Percentiles rank a stretch among this genome's conserved stretches.
Conservation (phyloP, 208 protist species). For the Leishmania arabica region DNA sequence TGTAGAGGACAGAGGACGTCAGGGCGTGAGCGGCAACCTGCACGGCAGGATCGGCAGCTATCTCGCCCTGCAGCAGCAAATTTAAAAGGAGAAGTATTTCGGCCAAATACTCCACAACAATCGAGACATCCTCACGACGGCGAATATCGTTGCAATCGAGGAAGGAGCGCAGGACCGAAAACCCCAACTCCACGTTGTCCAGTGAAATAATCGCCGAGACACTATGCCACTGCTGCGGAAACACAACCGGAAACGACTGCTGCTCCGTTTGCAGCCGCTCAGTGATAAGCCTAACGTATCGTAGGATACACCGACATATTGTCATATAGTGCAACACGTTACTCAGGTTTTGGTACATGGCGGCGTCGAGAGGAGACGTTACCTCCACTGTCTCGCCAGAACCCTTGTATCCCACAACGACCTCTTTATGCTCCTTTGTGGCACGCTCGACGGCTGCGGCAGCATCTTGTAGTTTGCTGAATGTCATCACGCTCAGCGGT, state of each 20-base stretch:
- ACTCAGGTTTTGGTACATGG: slow-evolving; percentile 50
- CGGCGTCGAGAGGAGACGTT: slow-evolving; percentile 53
- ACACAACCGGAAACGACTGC: slow-evolving; percentile 37
- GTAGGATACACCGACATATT: slow-evolving; percentile 64
- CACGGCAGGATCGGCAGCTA: slow-evolving; percentile 62
- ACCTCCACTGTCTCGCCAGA: slow-evolving; percentile 73
- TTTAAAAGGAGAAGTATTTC: slow-evolving; percentile 84
- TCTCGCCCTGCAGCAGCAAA: slow-evolving; percentile 71
- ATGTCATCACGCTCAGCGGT: slow-evolving; percentile 72
- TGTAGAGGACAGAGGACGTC: slow-evolving; percentile 82
- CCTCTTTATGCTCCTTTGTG: slow-evolving; percentile 67
- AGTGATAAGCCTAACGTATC: slow-evolving; percentile 68
- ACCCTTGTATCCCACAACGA: slow-evolving; percentile 54
- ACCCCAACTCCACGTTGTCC: slow-evolving; percentile 67
- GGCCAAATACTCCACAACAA: slow-evolving; percentile 60
- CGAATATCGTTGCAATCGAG: slow-evolving; percentile 67
- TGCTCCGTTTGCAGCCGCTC: slow-evolving; percentile 53
- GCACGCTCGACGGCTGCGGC: slow-evolving; percentile 51
- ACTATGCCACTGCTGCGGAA: slow-evolving; percentile 84
- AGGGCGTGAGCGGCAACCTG: slow-evolving; percentile 78
- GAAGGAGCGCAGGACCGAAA: slow-evolving; percentile 69
- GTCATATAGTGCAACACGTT: slow-evolving; percentile 67
- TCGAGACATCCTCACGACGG: slow-evolving; percentile 52
- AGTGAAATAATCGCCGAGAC: slow-evolving; percentile 75
- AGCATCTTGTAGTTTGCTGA: slow-evolving; percentile 36